Evolutionary conservation across 345 rosid species (phyloP), one percentile per base, ranked within the genome.

Genomic region (Eucalyptus brandiana): DNA sequence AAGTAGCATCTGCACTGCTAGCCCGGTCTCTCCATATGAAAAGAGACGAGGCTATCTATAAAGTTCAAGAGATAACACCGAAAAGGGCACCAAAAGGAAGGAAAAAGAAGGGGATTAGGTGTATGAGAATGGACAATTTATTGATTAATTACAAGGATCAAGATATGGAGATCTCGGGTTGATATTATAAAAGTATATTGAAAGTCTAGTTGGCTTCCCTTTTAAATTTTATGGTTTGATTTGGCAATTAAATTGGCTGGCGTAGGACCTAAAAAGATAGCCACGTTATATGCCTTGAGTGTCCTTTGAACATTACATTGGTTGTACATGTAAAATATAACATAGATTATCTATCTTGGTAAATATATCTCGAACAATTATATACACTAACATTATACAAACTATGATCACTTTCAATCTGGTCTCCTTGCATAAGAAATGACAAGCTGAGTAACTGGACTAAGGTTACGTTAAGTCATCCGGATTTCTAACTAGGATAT

Each of bases 401-500:
- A 67, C 40, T 32, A 32, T 32, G 40, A 67, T 67, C 9, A 3
- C 76, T 67, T 17, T 67, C 23, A 14, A 13, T 30, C 37, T 65
- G 1, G 69, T 18, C 9, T 62, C 0, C 72, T 62, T 30, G 72
- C 72, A 62, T 1, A 30, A 62, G 34, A 60, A 60, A 58, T 24
- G 65, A 1, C 65, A 24, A 58, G 65, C 3, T 11, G 65, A 56
- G 30, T 58, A 7, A 50, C 3, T 53, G 4, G 65, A 58, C 2
- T 2, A 49, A 49, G 6, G 6, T 49, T 49, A 49, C 17, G 3
- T 49, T 49, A 14, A 0, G 51, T 49, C 1, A 49, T 49, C 51
- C 3, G 0, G 6, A 49, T 49, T 49, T 49, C 3, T 49, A 49
- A 49, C 6, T 0, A 49, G 0, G 1, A 49, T 49, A 49, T 49